Conservation (phyloP, 495 filamentous ascomycete genomes). For the Viridothelium virens region DNA sequence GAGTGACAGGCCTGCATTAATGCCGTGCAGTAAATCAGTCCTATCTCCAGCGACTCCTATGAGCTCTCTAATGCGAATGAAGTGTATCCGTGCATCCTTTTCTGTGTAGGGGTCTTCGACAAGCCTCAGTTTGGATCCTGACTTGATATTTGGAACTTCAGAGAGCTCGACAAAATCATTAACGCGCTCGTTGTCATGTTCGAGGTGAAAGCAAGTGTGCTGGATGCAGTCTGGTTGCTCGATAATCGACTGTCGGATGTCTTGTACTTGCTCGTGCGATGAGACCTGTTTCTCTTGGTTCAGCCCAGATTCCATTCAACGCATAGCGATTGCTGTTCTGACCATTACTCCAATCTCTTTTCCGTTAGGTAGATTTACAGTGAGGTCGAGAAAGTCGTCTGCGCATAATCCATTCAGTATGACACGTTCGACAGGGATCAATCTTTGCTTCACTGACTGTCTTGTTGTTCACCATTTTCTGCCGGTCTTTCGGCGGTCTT, state of each 20-base stretch:
- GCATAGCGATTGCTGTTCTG: background rate
- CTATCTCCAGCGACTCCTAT: conserved; percentile 86
- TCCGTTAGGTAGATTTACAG: background rate
- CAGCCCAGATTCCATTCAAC: background rate
- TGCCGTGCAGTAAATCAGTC: conserved; percentile 78
- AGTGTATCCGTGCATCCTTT: conserved; percentile 93
- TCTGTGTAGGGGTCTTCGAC: conserved; percentile 97
- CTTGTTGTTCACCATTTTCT: conserved; percentile 6
- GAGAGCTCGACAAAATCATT: conserved; percentile 94
- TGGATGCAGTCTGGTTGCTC: conserved; percentile 89
- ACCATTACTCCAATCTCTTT: conserved; percentile 6
- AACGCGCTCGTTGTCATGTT: conserved; percentile 73
- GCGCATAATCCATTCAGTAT: background rate
- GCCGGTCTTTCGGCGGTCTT: background rate
- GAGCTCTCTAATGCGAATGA: conserved; percentile 81
- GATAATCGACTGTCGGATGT: conserved; percentile 92
- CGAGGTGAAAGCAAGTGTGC: conserved; percentile 98
- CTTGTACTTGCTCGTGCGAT: conserved; percentile 90
- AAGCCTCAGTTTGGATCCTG: conserved; percentile 66
- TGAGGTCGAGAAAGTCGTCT: conserved; percentile 9
- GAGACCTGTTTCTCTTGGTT: conserved; percentile 55
- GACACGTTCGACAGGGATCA: background rate
- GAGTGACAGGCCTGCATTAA: conserved; percentile 77
- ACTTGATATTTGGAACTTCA: conserved; percentile 70
- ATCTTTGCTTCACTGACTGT: background rate